These are phyloP conservation scores for Xylaria curta DNA, from an alignment of 495 filamentous ascomycete genomes.

Conservation along the genomic window DNA sequence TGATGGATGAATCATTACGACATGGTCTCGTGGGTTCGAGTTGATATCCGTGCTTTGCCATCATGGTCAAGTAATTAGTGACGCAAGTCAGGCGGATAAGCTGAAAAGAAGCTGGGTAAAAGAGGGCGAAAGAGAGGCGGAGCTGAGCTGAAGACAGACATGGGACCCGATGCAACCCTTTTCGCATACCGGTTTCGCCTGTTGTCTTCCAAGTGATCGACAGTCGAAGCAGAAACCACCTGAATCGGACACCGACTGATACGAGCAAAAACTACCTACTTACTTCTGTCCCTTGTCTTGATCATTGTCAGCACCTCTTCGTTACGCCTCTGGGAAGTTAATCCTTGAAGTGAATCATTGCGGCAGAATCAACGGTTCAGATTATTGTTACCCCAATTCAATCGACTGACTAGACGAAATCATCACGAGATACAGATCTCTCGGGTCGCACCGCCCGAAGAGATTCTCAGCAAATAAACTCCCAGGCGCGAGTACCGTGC, in stretches of 20 bases:
- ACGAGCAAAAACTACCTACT: constrained; percentile 5
- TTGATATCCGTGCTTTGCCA: not conserved
- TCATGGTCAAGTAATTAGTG: not conserved
- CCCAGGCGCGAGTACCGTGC: not conserved
- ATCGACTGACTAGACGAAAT: constrained; percentile 6
- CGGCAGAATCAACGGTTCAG: not conserved
- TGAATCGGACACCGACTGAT: constrained; percentile 26
- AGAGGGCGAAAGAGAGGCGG: constrained; percentile 22
- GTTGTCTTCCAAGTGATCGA: constrained; percentile 2
- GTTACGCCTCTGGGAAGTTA: not conserved
- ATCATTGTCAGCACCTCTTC: constrained; percentile 1
- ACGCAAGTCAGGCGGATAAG: constrained; percentile 15
- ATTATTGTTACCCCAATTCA: not conserved
- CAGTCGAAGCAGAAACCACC: not conserved
- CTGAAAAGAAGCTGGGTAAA: constrained; percentile 21
- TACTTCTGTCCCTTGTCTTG: not conserved
- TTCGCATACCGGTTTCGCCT: constrained; percentile 23
- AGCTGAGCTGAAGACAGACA: constrained; percentile 20
- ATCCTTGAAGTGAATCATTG: not conserved
- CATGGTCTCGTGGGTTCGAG: constrained; percentile 1
- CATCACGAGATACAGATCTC: constrained; percentile 1
- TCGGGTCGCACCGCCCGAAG: constrained; percentile 22
- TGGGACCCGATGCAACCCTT: constrained; percentile 19
- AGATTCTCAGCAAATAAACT: constrained; percentile 3
- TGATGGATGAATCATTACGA: constrained; percentile 15